These are phyloP conservation scores for Prunus salicina DNA, from an alignment of 306 rosid species.

Conservation along the genomic window DNA sequence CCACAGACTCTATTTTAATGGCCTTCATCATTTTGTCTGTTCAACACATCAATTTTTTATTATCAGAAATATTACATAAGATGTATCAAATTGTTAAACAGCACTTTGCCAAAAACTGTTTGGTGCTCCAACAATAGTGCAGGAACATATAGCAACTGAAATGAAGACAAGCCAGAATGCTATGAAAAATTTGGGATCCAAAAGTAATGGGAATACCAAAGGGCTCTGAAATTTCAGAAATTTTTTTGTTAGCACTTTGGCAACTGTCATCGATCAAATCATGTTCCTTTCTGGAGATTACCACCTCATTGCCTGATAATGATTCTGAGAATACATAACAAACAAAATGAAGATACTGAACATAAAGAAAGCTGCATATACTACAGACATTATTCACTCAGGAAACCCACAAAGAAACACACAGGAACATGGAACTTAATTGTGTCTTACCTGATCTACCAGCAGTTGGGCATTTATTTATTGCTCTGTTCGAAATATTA, in stretches of 20 bases:
- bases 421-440: conserved; percentile 23
- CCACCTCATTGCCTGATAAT: conserved; percentile 30
- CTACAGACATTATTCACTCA: neutral
- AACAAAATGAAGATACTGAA: conserved; percentile 11
- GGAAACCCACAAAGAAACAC: neutral
- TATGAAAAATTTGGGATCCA: conserved; percentile 2
- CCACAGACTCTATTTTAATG: conserved; percentile 29
- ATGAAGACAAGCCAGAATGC: conserved; percentile 13
- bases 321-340: conserved; percentile 12
- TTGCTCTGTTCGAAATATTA: conserved; percentile 13
- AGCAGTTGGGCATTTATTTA: conserved; percentile 23
- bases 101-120: neutral
- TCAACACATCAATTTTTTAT: conserved; percentile 3
- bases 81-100: neutral
- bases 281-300: conserved; percentile 6
- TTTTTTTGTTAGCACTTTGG: conserved; percentile 12
- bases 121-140: neutral
- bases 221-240: conserved; percentile 4
- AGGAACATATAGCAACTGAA: neutral
- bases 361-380: neutral
- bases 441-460: conserved; percentile 30
- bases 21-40: conserved; percentile 32
- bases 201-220: conserved; percentile 2
- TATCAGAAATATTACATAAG: neutral
- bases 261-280: conserved; percentile 12